These are phyloP conservation scores for Alternaria brassicae DNA, from an alignment of 2,329 filamentous ascomycete species.

Conservation along the genomic window DNA sequence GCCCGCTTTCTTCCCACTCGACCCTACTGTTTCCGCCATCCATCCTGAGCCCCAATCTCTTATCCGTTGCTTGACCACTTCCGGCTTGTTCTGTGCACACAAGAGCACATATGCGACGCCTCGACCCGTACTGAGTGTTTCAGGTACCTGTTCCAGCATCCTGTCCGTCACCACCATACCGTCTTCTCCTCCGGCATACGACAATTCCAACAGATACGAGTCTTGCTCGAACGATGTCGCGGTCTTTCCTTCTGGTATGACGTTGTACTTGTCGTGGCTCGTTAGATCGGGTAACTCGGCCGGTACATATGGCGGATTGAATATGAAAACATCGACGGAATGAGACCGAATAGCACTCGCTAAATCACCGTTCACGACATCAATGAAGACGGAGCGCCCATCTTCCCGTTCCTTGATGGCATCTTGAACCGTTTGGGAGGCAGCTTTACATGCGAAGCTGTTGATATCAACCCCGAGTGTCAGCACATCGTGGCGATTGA, in stretches of 20 bases:
- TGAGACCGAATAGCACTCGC: slow-evolving; percentile 64
- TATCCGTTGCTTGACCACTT: slow-evolving; percentile 71
- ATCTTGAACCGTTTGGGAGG: slow-evolving; percentile 68
- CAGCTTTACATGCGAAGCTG: slow-evolving; percentile 79
- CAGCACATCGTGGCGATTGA: slow-evolving; percentile 74
- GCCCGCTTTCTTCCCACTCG: slow-evolving; percentile 84
- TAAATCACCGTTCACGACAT: slow-evolving; percentile 74
- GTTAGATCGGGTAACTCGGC: slow-evolving; percentile 72
- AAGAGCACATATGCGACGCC: slow-evolving; percentile 90
- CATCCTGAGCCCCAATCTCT: slow-evolving; percentile 67
- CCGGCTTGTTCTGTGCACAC: slow-evolving; percentile 88
- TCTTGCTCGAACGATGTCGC: slow-evolving; percentile 73
- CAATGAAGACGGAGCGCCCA: slow-evolving; percentile 61
- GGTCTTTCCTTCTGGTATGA: slow-evolving; percentile 26
- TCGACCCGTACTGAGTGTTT: slow-evolving; percentile 64
- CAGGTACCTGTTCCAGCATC: slow-evolving; percentile 73
- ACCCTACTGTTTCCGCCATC: slow-evolving; percentile 78
- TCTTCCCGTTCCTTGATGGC: slow-evolving; percentile 53
- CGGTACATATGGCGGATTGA: slow-evolving; percentile 97
- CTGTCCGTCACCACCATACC: slow-evolving; percentile 94
- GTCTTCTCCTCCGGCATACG: slow-evolving; percentile 86
- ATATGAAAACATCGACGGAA: slow-evolving; percentile 82
- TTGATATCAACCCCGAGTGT: slow-evolving; percentile 86
- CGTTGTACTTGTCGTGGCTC: slow-evolving; percentile 44
- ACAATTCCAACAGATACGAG: slow-evolving; percentile 80